Evolutionary conservation across 2,329 filamentous ascomycete species (phyloP).

Genomic region (Nigrospora sphaerica): DNA sequence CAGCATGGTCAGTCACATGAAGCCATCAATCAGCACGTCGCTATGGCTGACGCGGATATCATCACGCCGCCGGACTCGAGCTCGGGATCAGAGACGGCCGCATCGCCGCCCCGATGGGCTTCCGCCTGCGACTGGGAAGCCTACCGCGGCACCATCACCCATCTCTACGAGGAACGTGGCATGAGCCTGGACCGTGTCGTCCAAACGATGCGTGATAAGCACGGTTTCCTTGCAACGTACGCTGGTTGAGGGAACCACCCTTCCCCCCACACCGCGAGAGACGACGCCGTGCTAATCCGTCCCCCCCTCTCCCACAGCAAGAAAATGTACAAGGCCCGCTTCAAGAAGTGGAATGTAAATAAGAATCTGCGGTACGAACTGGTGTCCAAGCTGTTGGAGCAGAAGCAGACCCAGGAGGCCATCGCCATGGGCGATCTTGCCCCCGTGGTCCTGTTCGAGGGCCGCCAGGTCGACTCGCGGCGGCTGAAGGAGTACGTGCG

Average conservation of each 20-base stretch:
- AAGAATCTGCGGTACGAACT: conserved; percentile 1
- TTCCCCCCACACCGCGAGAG: too few species aligned
- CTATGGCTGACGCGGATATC: too few species aligned
- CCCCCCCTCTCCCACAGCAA: neutral
- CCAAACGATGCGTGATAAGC: neutral
- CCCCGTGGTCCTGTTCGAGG: neutral
- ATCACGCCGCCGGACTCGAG: too few species aligned
- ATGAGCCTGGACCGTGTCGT: neutral
- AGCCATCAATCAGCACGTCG: too few species aligned
- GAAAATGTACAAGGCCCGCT: conserved; percentile 1
- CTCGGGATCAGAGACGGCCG: too few species aligned
- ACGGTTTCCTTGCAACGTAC: conserved; percentile 1
- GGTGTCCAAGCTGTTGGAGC: neutral
- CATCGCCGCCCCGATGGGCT: neutral
- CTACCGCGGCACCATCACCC: neutral
- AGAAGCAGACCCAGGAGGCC: neutral
- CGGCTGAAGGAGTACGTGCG: neutral
- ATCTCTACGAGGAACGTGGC: neutral
- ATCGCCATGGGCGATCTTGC: neutral
- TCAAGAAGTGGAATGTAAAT: neutral
- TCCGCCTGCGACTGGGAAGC: neutral
- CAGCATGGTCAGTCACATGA: too few species aligned
- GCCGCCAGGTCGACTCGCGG: neutral
- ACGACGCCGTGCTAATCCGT: neutral
- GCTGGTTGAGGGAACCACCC: neutral